Base-by-base conservation (phyloP, 192 early-diverging fungal species). In the Phlyctochytrium bullatum region DNA sequence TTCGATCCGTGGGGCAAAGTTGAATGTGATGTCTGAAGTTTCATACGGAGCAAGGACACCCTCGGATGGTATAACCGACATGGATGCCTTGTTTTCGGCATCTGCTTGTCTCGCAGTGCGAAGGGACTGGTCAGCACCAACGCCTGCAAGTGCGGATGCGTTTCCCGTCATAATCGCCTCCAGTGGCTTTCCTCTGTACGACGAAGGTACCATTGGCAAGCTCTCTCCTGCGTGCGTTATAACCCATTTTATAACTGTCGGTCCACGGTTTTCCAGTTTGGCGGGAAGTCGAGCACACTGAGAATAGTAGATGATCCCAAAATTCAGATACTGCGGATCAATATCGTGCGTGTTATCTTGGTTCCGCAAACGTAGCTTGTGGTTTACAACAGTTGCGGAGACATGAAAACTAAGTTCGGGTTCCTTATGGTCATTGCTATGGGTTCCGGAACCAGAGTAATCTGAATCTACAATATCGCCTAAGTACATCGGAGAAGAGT, bases 281-380 rank as follows among this genome's bases (percentile, higher is more conserved):
- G 74, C 50, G 4, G 59, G 67, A 10, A 83, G 54, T 24, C 52
- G 34, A 16, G 76, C 81, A 3, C 27, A 30, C 67, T 79, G 81
- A 0, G 66, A 69, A 66, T 72, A 83, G 60, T 80, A 78, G 12
- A 83, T 65, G 2, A 63, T 36, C 12, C 78, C 81, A 68, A 83
- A 80, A 35, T 76, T 61, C 6, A 82, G 34, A 28, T 50, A 29
- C 2, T 35, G 31, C 0, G 71, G 72, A 62, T 73, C 78, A 10
- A 79, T 52, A 16, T 68, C 66, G 10, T 20, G 28, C 14, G 53
- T 65, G 33, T 52, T 59, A 2, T 59, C 54, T 6, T 51, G 6
- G 54, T 62, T 69, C 31, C 50, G 52, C 24, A 82, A 36, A 2
- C 67, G 34, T 27, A 82, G 47, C 32, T 76, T 82, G 54, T 76